A percentile compares a stretch with the other conserved stretches of the same genome.
Evolutionary conservation across 106 monocot species (phyloP).

Genomic region (Hemerocallis citrina): DNA sequence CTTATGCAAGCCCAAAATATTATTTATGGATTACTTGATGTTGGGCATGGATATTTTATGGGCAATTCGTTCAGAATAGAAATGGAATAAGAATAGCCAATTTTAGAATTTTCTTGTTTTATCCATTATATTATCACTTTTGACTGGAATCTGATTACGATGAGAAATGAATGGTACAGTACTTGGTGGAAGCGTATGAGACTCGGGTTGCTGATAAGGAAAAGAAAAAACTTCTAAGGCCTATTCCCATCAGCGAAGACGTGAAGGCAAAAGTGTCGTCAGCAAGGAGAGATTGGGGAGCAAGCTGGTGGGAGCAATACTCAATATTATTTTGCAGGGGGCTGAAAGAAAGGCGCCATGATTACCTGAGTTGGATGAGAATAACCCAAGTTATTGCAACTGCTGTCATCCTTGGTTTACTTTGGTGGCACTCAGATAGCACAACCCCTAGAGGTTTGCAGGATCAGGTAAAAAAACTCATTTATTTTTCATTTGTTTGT

Average conservation of each 20-base stretch:
- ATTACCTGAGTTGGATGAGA: slow-evolving; percentile 81
- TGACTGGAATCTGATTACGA: background rate
- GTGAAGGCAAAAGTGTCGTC: slow-evolving; percentile 31
- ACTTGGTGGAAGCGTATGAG: slow-evolving; percentile 73
- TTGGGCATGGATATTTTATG: no score
- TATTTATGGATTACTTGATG: no score
- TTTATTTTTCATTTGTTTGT: no score
- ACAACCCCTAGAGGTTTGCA: slow-evolving; percentile 51
- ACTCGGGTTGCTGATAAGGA: slow-evolving; percentile 42
- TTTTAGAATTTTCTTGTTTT: no score
- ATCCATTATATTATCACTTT: background rate
- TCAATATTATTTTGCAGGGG: slow-evolving; percentile 61
- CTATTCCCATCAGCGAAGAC: slow-evolving; percentile 38
- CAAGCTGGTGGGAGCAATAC: slow-evolving; percentile 70
- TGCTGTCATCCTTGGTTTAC: slow-evolving; percentile 64
- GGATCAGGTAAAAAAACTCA: slow-evolving; percentile 75
- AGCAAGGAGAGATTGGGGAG: slow-evolving; percentile 68
- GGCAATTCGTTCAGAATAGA: no score
- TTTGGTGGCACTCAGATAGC: slow-evolving; percentile 71
- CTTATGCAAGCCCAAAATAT: no score
- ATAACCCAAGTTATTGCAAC: slow-evolving; percentile 75
- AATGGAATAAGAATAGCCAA: no score
- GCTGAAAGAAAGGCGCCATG: slow-evolving; percentile 72
- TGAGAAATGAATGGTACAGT: slow-evolving; percentile 33
- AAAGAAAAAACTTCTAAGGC: slow-evolving; percentile 37